phyloP scores from a whole-genome alignment of 805 yeast genomes.

The Maudiozyma saulgeensis region DNA sequence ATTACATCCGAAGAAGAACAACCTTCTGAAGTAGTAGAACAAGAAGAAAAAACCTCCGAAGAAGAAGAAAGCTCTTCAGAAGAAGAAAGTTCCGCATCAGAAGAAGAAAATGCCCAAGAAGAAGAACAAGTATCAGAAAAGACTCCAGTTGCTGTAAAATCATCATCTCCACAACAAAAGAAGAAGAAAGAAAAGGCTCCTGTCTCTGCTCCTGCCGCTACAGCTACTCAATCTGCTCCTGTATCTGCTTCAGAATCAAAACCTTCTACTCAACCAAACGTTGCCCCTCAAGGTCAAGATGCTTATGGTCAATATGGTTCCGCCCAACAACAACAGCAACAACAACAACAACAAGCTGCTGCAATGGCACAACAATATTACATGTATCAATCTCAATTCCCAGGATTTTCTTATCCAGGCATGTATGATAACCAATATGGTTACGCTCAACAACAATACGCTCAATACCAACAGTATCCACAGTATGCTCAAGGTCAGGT shows the following conservation, averaged over 20 bases:
- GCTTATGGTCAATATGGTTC: slow-evolving; percentile 4
- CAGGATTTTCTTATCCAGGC: slow-evolving; percentile 31
- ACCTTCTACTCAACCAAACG: neutral
- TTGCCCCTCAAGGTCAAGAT: slow-evolving; percentile 8
- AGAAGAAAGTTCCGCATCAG: too few species aligned
- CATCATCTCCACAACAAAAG: neutral
- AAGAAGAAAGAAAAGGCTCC: neutral
- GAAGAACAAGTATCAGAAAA: neutral
- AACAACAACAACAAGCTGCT: slow-evolving; percentile 15
- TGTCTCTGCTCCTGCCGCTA: slow-evolving; percentile 4
- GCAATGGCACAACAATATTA: slow-evolving; percentile 24
- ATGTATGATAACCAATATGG: slow-evolving; percentile 29
- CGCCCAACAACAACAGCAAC: slow-evolving; percentile 12
- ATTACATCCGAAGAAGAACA: slow-evolving; percentile 5
- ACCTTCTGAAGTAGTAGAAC: neutral
- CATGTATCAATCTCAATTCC: slow-evolving; percentile 31
- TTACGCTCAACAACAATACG: slow-evolving; percentile 25
- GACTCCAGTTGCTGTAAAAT: slow-evolving; percentile 1
- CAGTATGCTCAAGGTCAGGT: slow-evolving; percentile 2
- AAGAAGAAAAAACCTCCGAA: neutral
- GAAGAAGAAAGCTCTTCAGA: neutral
- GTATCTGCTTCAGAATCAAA: neutral
- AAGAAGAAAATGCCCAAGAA: neutral
- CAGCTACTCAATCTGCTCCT: slow-evolving; percentile 1
- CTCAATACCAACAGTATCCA: slow-evolving; percentile 23